Evolutionary conservation across 1,284 basidiomycete species (phyloP).

Genomic region (Porogramme epimiltina): DNA sequence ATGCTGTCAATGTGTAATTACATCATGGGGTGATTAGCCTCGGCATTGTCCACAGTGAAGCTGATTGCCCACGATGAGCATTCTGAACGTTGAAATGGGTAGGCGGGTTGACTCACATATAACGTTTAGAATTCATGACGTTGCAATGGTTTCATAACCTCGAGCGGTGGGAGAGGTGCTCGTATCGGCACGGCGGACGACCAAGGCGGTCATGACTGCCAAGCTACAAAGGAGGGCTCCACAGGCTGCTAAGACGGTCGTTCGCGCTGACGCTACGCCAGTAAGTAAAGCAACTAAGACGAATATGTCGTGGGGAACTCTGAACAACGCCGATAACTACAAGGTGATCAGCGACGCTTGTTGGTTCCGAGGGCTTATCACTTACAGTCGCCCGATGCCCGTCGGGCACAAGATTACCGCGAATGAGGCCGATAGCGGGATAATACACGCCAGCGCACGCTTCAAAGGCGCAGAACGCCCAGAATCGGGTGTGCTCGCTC

Average conservation of each 20-base stretch:
- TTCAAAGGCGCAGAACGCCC: constrained; percentile 75
- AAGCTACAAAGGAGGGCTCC: constrained; percentile 61
- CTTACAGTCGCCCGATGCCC: constrained; percentile 74
- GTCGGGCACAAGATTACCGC: constrained; percentile 68
- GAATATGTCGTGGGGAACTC: constrained; percentile 74
- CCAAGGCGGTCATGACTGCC: constrained; percentile 52
- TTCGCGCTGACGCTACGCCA: constrained; percentile 66
- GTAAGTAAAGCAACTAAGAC: constrained; percentile 72
- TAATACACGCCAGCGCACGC: constrained; percentile 80
- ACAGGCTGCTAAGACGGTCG: constrained; percentile 61
- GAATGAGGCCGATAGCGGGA: constrained; percentile 75
- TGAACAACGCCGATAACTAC: constrained; percentile 70
- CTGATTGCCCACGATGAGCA: too few species aligned
- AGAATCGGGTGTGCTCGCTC: constrained; percentile 59
- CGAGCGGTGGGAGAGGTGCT: too few species aligned
- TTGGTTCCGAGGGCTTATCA: constrained; percentile 4
- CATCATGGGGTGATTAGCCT: too few species aligned
- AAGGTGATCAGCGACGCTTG: constrained; percentile 4
- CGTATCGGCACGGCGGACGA: constrained; percentile 11
- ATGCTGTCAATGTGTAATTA: too few species aligned
- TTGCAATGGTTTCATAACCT: too few species aligned
- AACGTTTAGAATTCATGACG: too few species aligned
- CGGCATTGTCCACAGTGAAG: too few species aligned
- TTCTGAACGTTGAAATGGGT: too few species aligned
- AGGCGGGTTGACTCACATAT: too few species aligned